Conservation (phyloP, 495 filamentous ascomycete species). For the Delitschia confertaspora region DNA sequence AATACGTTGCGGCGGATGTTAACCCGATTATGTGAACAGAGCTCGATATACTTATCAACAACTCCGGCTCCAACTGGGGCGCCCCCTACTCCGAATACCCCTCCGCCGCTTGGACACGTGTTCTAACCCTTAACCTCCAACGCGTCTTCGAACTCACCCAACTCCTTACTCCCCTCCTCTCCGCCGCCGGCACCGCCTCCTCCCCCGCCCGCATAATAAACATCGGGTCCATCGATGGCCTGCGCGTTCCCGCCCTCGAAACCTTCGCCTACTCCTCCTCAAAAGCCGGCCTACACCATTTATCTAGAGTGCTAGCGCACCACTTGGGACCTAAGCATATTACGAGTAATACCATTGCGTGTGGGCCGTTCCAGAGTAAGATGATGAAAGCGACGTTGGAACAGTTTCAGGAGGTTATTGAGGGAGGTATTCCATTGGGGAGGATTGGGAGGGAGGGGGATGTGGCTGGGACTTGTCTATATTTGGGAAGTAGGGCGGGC, state of each 20-base stretch:
- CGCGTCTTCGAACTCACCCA: constrained; percentile 73
- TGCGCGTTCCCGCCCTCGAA: constrained; percentile 56
- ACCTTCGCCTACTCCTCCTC: constrained; percentile 68
- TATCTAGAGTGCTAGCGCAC: constrained; percentile 61
- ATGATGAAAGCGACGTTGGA: constrained; percentile 72
- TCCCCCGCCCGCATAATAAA: constrained; percentile 63
- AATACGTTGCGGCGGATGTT: not conserved
- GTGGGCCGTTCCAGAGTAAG: constrained; percentile 72
- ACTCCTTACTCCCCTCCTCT: constrained; percentile 60
- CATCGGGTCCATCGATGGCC: constrained; percentile 63
- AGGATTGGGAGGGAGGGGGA: constrained; percentile 64
- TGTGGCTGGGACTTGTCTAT: constrained; percentile 68
- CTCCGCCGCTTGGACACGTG: constrained; percentile 57
- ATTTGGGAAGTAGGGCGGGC: constrained; percentile 60
- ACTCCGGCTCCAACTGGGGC: constrained; percentile 67
- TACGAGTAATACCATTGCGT: constrained; percentile 67
- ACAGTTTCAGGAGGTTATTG: constrained; percentile 52
- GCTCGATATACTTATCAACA: constrained; percentile 72
- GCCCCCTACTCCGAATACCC: constrained; percentile 60
- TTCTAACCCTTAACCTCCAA: constrained; percentile 72
- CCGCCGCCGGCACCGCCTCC: constrained; percentile 41
- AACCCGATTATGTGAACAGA: constrained; percentile 31
- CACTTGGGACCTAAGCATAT: constrained; percentile 62
- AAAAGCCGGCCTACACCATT: constrained; percentile 67
- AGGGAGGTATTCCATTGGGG: constrained; percentile 55